Conservation (phyloP, 1,284 basidiomycete genomes). For the Pseudozyma pruni region DNA sequence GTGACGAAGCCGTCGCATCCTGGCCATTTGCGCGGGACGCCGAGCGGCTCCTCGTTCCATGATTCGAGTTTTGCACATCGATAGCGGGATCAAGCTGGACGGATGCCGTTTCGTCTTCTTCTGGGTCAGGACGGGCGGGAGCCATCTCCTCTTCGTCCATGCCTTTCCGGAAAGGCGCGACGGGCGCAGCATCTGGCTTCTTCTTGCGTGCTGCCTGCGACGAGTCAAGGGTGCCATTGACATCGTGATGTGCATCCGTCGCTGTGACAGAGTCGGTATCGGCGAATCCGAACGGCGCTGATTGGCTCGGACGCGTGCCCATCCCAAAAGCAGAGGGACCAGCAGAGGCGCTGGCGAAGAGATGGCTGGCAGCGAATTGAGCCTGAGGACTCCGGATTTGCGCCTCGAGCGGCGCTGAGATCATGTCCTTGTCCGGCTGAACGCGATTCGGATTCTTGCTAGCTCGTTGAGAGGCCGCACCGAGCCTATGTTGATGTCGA, state of each 20-base stretch:
- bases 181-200: constrained; percentile 23
- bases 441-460: constrained; percentile 39
- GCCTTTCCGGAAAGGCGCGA: constrained; percentile 58
- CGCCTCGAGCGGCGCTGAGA: constrained; percentile 68
- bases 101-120: constrained; percentile 25
- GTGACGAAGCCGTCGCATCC: constrained; percentile 2
- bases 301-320: constrained; percentile 17
- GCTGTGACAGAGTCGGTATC: constrained; percentile 13
- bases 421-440: constrained; percentile 54
- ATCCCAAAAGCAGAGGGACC: constrained; percentile 24
- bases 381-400: constrained; percentile 55
- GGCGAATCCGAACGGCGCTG: constrained; percentile 15
- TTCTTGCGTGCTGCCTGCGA: constrained; percentile 12
- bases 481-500: constrained; percentile 29
- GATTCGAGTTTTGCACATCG: constrained; percentile 4
- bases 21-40: not conserved
- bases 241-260: constrained; percentile 1
- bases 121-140: constrained; percentile 24
- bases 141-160: constrained; percentile 54
- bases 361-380: constrained; percentile 61
- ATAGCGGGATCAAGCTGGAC: constrained; percentile 13
- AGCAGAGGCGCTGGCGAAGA: constrained; percentile 50
- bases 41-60: constrained; percentile 3
- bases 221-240: not conserved
- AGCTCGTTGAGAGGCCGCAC: constrained; percentile 23